Percentiles rank a stretch among this genome's conserved stretches.
phyloP scores from a whole-genome alignment of 1,284 basidiomycete species.

The Microbotryum intermedium region DNA sequence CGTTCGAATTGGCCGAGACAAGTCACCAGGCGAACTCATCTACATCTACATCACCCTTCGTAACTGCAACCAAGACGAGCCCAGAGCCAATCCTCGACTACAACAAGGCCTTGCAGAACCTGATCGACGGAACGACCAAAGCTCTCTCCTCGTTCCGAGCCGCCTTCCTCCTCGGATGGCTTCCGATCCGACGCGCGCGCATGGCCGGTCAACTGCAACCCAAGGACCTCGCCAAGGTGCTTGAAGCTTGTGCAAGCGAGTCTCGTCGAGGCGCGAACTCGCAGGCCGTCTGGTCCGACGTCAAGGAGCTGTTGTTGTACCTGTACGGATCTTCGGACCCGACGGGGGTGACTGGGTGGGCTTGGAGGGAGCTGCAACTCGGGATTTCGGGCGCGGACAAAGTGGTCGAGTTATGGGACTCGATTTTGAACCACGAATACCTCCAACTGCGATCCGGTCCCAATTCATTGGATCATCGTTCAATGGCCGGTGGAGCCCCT shows the following conservation, averaged over 20 bases:
- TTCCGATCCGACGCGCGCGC: constrained; percentile 8
- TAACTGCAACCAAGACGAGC: not conserved
- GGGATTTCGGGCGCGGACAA: constrained; percentile 5
- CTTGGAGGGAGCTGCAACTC: constrained; percentile 5
- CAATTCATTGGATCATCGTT: constrained; percentile 1
- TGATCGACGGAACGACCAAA: not conserved
- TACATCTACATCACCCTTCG: too few species aligned
- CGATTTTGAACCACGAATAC: constrained; percentile 5
- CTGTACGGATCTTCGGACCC: constrained; percentile 4
- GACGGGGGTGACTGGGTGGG: constrained; percentile 10
- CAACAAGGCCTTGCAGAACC: not conserved
- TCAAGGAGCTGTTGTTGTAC: constrained; percentile 16
- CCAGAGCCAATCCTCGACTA: not conserved
- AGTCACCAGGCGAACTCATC: too few species aligned
- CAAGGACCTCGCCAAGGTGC: constrained; percentile 5
- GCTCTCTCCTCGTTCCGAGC: not conserved
- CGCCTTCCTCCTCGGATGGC: constrained; percentile 19
- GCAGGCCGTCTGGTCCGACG: not conserved
- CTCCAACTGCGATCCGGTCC: not conserved
- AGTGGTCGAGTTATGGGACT: constrained; percentile 18
- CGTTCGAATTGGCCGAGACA: too few species aligned
- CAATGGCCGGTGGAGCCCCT: not conserved
- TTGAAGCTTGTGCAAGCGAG: not conserved
- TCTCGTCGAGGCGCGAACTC: not conserved
- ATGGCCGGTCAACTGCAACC: constrained; percentile 2